phyloP scores from a whole-genome alignment of 768 basidiomycete genomes.

The Gloeopeniophorella convolvens region DNA sequence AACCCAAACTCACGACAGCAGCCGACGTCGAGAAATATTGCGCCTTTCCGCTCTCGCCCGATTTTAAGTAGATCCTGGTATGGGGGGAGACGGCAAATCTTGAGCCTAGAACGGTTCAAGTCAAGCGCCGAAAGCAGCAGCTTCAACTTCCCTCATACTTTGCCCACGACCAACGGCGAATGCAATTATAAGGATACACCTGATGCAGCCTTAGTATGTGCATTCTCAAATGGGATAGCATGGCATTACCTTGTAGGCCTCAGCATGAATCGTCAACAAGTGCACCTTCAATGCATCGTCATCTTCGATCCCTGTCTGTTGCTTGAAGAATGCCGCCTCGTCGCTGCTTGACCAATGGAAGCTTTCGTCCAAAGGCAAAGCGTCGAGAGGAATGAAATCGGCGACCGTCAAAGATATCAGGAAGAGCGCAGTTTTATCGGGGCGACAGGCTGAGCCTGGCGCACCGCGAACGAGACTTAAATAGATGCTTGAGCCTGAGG shows the following conservation, averaged over 20 bases:
- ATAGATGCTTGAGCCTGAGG: too few species aligned
- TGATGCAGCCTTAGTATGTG: neutral
- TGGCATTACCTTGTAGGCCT: slow-evolving; percentile 27
- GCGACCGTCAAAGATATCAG: too few species aligned
- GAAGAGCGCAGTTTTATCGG: too few species aligned
- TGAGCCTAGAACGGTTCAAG: slow-evolving; percentile 21
- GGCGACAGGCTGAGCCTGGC: too few species aligned
- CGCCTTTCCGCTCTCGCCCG: slow-evolving; percentile 30
- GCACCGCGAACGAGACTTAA: too few species aligned
- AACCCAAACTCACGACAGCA: slow-evolving; percentile 35
- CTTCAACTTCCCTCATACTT: slow-evolving; percentile 3
- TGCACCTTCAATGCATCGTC: slow-evolving; percentile 28
- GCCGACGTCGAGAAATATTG: slow-evolving; percentile 40
- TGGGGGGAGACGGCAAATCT: slow-evolving; percentile 23
- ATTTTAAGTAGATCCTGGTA: slow-evolving; percentile 31
- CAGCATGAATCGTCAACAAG: slow-evolving; percentile 25
- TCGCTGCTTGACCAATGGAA: slow-evolving; percentile 12
- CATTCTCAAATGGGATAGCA: neutral
- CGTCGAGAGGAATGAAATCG: too few species aligned
- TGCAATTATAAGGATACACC: slow-evolving; percentile 30
- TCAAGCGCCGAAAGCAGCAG: neutral
- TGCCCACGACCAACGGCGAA: slow-evolving; percentile 24
- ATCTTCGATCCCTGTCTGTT: slow-evolving; percentile 27
- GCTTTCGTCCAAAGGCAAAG: neutral
- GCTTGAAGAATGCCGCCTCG: slow-evolving; percentile 21